Evolutionary conservation across 2,329 filamentous ascomycete genomes (phyloP).

Genomic region (Camillea tinctor): DNA sequence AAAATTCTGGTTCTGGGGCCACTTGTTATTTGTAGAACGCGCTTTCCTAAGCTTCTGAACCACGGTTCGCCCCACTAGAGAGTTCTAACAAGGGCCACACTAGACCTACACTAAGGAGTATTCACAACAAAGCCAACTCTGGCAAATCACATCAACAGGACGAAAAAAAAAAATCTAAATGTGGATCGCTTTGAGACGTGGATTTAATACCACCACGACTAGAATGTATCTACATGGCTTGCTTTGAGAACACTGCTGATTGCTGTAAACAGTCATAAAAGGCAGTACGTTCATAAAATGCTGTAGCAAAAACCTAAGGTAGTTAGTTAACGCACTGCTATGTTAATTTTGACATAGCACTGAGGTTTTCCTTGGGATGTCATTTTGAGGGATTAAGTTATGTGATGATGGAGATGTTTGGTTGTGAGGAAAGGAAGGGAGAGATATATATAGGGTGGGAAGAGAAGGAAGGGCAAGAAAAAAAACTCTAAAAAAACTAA

Average conservation of each 20-base stretch:
- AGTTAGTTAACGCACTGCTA: neutral
- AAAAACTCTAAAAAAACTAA: too few species aligned
- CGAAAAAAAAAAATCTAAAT: slow-evolving; percentile 6
- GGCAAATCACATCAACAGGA: slow-evolving; percentile 20
- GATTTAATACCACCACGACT: slow-evolving; percentile 4
- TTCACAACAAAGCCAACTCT: slow-evolving; percentile 8
- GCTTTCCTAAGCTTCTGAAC: slow-evolving; percentile 29
- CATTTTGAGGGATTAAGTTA: too few species aligned
- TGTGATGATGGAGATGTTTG: too few species aligned
- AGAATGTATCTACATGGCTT: neutral
- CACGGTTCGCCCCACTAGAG: slow-evolving; percentile 26
- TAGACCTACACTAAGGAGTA: slow-evolving; percentile 18
- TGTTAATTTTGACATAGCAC: too few species aligned
- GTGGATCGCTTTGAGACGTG: slow-evolving; percentile 20
- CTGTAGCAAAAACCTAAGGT: too few species aligned
- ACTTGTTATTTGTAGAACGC: slow-evolving; percentile 45
- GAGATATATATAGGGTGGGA: too few species aligned
- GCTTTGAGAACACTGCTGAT: neutral
- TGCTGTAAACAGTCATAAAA: neutral
- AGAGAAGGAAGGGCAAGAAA: too few species aligned
- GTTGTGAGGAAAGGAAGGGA: too few species aligned
- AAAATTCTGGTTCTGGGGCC: slow-evolving; percentile 39
- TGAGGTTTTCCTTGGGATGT: too few species aligned
- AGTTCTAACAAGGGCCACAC: slow-evolving; percentile 21
- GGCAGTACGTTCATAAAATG: neutral